Evolutionary conservation across 768 basidiomycete species (phyloP), one percentile per base, ranked within the genome.

Genomic region (Pleurotus giganteus): DNA sequence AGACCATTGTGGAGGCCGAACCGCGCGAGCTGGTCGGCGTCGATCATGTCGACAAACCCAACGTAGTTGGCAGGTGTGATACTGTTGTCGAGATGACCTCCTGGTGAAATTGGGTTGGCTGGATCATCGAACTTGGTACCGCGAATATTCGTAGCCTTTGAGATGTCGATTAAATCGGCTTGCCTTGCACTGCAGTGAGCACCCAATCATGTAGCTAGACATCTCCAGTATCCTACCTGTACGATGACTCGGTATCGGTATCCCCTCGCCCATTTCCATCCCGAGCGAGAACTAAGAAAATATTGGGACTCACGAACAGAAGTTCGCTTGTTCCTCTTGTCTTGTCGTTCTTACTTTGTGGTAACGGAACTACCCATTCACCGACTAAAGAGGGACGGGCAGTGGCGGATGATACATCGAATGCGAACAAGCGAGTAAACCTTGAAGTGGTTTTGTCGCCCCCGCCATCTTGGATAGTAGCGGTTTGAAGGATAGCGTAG

Each of bases 1-100:
- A 0, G 51, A 80, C 83, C 82, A 58, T 84, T 84, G 58, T 86
- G 85, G 17, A 88, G 68, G 7, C 85, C 85, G 58, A 87, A 87
- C 34, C 83, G 66, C 2, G 72, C 78, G 1, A 89, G 73, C 61
- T 86, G 79, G 8, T 67, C 70, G 5, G 71, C 64, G 58, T 88
- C 78, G 36, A 84, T 69, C 24, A 76, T 75, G 65, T 78, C 71
- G 19, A 87, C 78, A 61, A 87, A 89, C 1, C 76, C 66, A 1
- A 78, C 72, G 57, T 85, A 86, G 4, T 67, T 68, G 0, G 81
- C 85, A 4, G 85, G 77, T 0, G 67, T 76, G 62, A 87, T 75
- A 36, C 56, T 68, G 2, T 65, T 64, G 57, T 73, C 71, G 9
- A 88, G 68, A 11, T 70, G 68, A 8, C 85, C 85, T 28, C 70